These are phyloP conservation scores for Podospora pseudocomata DNA, from an alignment of 495 filamentous ascomycete species.

Conservation along the genomic window DNA sequence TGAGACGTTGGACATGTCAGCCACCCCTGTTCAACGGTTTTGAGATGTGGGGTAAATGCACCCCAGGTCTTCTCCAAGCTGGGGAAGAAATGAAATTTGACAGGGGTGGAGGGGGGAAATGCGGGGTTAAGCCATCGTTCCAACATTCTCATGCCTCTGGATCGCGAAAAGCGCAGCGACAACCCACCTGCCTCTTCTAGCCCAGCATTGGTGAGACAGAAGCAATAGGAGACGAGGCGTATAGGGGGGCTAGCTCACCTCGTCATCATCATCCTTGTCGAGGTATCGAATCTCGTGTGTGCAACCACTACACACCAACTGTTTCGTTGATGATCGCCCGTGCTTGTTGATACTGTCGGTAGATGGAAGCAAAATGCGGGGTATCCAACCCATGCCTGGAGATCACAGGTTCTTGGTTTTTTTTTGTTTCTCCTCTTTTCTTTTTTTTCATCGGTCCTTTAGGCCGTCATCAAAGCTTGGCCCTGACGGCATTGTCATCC, in stretches of 20 bases:
- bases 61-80: constrained; percentile 12
- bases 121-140: constrained; percentile 7
- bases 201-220: neutral
- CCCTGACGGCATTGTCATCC: constrained; percentile 17
- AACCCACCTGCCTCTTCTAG: constrained; percentile 24
- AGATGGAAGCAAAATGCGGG: constrained; percentile 19
- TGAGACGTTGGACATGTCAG: constrained; percentile 8
- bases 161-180: constrained; percentile 11
- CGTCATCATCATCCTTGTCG: constrained; percentile 3
- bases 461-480: constrained; percentile 14
- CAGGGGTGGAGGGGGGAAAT: constrained; percentile 13
- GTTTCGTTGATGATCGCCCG: constrained; percentile 1
- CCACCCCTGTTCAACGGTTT: neutral
- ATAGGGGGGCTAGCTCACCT: neutral
- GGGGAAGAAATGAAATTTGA: constrained; percentile 8
- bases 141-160: constrained; percentile 15
- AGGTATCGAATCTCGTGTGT: neutral
- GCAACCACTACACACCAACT: neutral
- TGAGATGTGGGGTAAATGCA: constrained; percentile 16
- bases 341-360: constrained; percentile 8
- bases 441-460: constrained; percentile 5
- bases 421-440: neutral
- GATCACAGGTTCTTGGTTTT: constrained; percentile 1
- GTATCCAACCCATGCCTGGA: constrained; percentile 6
- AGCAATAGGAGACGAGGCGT: constrained; percentile 8